A percentile compares a stretch with the other conserved stretches of the same genome.
These are phyloP conservation scores for Nakazawaea wickerhamii DNA, from an alignment of 805 yeast species.

Conservation along the genomic window DNA sequence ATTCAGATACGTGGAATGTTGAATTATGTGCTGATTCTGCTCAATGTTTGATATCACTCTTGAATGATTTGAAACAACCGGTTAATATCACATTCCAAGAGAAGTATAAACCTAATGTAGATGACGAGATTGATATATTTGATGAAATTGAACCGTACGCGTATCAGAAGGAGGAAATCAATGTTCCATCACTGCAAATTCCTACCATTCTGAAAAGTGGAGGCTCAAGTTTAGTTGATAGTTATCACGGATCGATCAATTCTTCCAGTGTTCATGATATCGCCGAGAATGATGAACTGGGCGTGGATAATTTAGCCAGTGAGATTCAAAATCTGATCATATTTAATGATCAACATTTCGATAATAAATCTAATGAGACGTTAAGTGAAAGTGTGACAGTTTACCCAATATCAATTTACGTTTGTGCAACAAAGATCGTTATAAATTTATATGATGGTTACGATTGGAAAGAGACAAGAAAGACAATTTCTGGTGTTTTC, in stretches of 20 bases:
- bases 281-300: not conserved
- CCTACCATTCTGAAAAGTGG: slow-evolving; percentile 7
- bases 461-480: slow-evolving; percentile 82
- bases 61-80: slow-evolving; percentile 70
- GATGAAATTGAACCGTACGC: slow-evolving; percentile 34
- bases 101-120: slow-evolving; percentile 42
- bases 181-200: not conserved
- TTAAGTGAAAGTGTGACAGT: slow-evolving; percentile 6
- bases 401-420: slow-evolving; percentile 25
- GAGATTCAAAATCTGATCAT: slow-evolving; percentile 1
- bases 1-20: slow-evolving; percentile 41
- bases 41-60: slow-evolving; percentile 60
- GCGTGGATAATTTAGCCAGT: not conserved
- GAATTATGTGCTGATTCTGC: slow-evolving; percentile 82
- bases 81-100: slow-evolving; percentile 52
- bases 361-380: slow-evolving; percentile 4
- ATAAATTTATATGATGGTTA: slow-evolving; percentile 79
- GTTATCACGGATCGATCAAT: slow-evolving; percentile 9
- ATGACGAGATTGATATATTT: slow-evolving; percentile 33
- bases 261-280: not conserved
- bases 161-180: slow-evolving; percentile 16
- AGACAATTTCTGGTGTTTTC: slow-evolving; percentile 59
- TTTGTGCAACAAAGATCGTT: slow-evolving; percentile 33
- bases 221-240: slow-evolving; percentile 13
- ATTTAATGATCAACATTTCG: slow-evolving; percentile 12